phyloP scores from a whole-genome alignment of 2,329 filamentous ascomycete species.

The Trichoderma arundinaceum region DNA sequence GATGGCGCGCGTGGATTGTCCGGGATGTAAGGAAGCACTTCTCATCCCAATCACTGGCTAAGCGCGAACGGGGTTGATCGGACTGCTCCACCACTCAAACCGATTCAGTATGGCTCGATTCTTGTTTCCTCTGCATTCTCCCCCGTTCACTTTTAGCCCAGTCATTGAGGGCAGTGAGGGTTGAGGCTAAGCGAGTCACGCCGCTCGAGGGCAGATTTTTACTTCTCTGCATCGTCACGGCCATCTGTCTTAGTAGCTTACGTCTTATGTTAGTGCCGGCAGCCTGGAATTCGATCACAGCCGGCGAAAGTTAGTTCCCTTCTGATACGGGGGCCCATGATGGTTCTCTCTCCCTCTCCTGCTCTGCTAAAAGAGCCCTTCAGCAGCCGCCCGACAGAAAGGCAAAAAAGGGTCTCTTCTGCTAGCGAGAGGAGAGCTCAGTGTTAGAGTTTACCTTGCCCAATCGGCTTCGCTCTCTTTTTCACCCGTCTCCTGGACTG shows the following conservation, averaged over 20 bases:
- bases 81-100: conserved; percentile 28
- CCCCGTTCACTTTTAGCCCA: conserved; percentile 17
- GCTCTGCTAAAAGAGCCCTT: not conserved
- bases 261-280: conserved; percentile 13
- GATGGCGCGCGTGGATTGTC: conserved; percentile 22
- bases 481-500: conserved; percentile 14
- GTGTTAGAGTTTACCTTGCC: conserved; percentile 8
- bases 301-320: conserved; percentile 14
- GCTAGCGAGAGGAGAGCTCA: conserved; percentile 3
- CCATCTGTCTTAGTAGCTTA: conserved; percentile 14
- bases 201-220: conserved; percentile 9
- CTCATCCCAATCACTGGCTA: conserved; percentile 20
- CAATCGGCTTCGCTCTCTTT: conserved; percentile 12
- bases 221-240: conserved; percentile 11
- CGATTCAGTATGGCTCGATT: conserved; percentile 26
- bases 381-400: not conserved
- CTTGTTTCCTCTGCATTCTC: not conserved
- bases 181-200: conserved; percentile 27
- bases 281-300: conserved; percentile 9
- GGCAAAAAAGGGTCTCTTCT: not conserved
- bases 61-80: conserved; percentile 25
- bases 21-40: conserved; percentile 7
- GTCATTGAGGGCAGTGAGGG: conserved; percentile 7
- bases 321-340: not conserved
- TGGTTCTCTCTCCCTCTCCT: not conserved